Evolutionary conservation across 2,329 filamentous ascomycete genomes (phyloP).

Genomic region (Ophiostoma piceae): DNA sequence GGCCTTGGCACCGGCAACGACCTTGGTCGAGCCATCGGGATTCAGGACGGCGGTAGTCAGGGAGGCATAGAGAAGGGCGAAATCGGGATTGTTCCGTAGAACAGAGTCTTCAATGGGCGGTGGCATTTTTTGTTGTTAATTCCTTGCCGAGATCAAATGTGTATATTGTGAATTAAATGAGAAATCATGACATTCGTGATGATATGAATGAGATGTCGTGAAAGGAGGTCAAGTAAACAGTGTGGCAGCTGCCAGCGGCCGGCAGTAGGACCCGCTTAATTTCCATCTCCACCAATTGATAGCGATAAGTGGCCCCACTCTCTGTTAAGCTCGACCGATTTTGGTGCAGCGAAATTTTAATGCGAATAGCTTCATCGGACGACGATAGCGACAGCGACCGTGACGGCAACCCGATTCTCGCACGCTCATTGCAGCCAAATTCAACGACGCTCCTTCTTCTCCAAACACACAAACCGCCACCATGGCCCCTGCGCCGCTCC

Average conservation of each 20-base stretch:
- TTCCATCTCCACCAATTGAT: background rate
- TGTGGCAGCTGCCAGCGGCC: conserved; percentile 12
- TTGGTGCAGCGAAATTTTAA: conserved; percentile 21
- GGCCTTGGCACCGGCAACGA: conserved; percentile 42
- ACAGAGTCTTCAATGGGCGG: conserved; percentile 53
- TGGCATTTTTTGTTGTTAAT: background rate
- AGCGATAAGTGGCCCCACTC: conserved; percentile 9
- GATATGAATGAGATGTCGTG: too few species aligned
- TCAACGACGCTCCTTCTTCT: background rate
- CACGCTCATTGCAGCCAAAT: background rate
- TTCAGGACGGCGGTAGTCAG: conserved; percentile 52
- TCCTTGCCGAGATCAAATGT: background rate
- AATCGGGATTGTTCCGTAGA: conserved; percentile 53
- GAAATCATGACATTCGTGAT: background rate
- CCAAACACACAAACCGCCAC: background rate
- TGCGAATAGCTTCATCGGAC: conserved; percentile 13
- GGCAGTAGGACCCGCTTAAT: background rate
- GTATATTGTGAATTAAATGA: background rate
- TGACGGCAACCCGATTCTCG: background rate
- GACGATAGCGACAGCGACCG: conserved; percentile 1
- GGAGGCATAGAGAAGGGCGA: conserved; percentile 53
- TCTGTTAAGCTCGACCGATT: background rate
- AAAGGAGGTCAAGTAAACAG: conserved; percentile 1
- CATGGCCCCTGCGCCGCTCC: conserved; percentile 17
- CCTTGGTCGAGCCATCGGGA: conserved; percentile 52